Percentiles rank a stretch among this genome's conserved stretches.
Evolutionary conservation across 768 basidiomycete genomes (phyloP).

Genomic region (Tephrocybe sp.): DNA sequence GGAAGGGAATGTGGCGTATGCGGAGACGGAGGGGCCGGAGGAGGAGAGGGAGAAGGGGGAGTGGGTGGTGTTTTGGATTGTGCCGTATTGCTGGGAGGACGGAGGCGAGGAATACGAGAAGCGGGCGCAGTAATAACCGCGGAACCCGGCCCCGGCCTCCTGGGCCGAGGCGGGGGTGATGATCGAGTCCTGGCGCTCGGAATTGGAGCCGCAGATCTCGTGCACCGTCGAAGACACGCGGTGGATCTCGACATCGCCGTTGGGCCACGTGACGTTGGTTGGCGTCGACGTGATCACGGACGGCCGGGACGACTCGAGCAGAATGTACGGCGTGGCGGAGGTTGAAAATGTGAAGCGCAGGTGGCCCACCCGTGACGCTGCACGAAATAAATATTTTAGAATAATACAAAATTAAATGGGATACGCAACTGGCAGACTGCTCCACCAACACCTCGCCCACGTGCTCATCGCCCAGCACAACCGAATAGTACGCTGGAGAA

Average conservation of each 20-base stretch:
- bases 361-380: constrained; percentile 77
- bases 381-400: constrained; percentile 2
- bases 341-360: constrained; percentile 64
- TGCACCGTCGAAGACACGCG: constrained; percentile 27
- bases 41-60: constrained; percentile 26
- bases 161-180: constrained; percentile 54
- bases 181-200: constrained; percentile 72
- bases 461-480: constrained; percentile 51
- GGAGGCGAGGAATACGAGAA: too few species aligned
- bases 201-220: constrained; percentile 64
- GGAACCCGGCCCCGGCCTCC: constrained; percentile 39
- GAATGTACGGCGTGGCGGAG: constrained; percentile 48
- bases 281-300: constrained; percentile 56
- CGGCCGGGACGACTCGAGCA: constrained; percentile 67
- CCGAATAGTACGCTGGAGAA: constrained; percentile 55
- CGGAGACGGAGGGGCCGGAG: constrained; percentile 48
- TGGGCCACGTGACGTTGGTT: constrained; percentile 50
- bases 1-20: constrained; percentile 47
- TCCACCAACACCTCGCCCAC: constrained; percentile 56
- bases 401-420: not conserved
- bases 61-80: constrained; percentile 44
- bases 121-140: constrained; percentile 60
- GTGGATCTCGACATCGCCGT: constrained; percentile 47
- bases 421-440: constrained; percentile 60
- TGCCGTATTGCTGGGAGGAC: too few species aligned